Conservation (phyloP, 1,284 basidiomycete species). For the Ceratobasidium sp. region DNA sequence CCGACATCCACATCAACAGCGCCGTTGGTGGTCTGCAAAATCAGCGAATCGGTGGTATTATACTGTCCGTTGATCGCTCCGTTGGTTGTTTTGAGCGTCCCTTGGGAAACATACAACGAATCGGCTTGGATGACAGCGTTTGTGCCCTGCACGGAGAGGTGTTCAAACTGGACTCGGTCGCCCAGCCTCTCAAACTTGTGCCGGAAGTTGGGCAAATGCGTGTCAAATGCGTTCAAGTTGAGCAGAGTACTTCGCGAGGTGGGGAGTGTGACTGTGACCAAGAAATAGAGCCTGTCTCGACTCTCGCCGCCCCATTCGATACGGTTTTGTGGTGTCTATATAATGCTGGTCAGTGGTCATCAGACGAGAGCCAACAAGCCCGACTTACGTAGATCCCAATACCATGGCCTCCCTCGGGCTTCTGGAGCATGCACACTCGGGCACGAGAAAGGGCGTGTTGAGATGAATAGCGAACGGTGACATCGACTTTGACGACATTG, state of each 20-base stretch:
- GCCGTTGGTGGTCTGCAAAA: slow-evolving; percentile 44
- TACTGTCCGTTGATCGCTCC: slow-evolving; percentile 39
- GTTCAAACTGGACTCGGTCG: slow-evolving; percentile 39
- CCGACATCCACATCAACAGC: slow-evolving; percentile 37
- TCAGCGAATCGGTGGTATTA: slow-evolving; percentile 35
- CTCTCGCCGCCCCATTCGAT: neutral
- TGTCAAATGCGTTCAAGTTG: slow-evolving; percentile 36
- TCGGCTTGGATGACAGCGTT: slow-evolving; percentile 30
- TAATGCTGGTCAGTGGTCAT: neutral
- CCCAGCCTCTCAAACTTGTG: slow-evolving; percentile 44
- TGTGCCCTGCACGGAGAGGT: slow-evolving; percentile 28
- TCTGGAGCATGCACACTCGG: slow-evolving; percentile 39
- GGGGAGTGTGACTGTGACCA: slow-evolving; percentile 44
- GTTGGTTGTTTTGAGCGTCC: slow-evolving; percentile 43
- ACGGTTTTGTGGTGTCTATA: slow-evolving; percentile 24
- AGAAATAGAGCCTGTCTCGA: slow-evolving; percentile 16
- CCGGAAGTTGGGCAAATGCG: slow-evolving; percentile 41
- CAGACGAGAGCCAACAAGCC: neutral
- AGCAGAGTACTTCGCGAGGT: slow-evolving; percentile 18
- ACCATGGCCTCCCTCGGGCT: slow-evolving; percentile 44
- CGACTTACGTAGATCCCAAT: slow-evolving; percentile 45
- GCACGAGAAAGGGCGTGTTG: slow-evolving; percentile 12
- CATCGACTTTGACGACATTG: slow-evolving; percentile 10
- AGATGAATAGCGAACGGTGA: slow-evolving; percentile 9
- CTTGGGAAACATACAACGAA: slow-evolving; percentile 21